Percentiles rank a stretch among this genome's conserved stretches.
Evolutionary conservation across 2,329 filamentous ascomycete genomes (phyloP).

Genomic region (Metarhizium brunneum): DNA sequence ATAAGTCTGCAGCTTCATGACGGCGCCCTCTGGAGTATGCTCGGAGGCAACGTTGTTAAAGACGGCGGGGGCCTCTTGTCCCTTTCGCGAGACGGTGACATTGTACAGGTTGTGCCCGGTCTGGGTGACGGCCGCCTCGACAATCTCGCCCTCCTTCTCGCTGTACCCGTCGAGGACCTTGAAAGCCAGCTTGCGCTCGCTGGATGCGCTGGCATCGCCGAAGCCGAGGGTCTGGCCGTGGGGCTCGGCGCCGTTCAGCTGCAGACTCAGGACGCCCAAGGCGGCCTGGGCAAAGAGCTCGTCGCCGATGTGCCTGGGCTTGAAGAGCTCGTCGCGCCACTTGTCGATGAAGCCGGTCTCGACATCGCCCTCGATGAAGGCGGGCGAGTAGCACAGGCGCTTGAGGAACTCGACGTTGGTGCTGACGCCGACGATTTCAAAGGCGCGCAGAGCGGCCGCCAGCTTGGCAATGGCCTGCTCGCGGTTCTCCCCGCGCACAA

Average conservation of each 20-base stretch:
- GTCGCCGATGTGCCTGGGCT: constrained; percentile 46
- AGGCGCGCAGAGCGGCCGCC: constrained; percentile 69
- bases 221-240: constrained; percentile 48
- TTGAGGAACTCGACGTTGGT: constrained; percentile 98
- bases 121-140: constrained; percentile 41
- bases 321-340: constrained; percentile 71
- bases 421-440: constrained; percentile 84
- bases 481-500: constrained; percentile 73
- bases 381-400: constrained; percentile 67
- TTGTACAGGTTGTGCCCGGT: constrained; percentile 37
- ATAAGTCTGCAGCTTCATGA: constrained; percentile 39
- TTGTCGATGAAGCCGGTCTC: constrained; percentile 97
- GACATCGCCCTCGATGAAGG: constrained; percentile 79
- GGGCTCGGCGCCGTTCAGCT: constrained; percentile 27
- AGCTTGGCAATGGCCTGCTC: constrained; percentile 77
- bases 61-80: constrained; percentile 24
- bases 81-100: constrained; percentile 34
- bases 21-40: constrained; percentile 17
- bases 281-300: constrained; percentile 85
- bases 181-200: constrained; percentile 40
- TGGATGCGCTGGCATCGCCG: constrained; percentile 30
- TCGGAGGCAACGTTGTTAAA: constrained; percentile 38
- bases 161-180: constrained; percentile 51
- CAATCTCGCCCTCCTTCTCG: constrained; percentile 55
- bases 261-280: constrained; percentile 57